Percentiles rank a stretch among this genome's conserved stretches.
phyloP scores from a whole-genome alignment of 2,329 filamentous ascomycete genomes.

The Fonsecaea monophora region DNA sequence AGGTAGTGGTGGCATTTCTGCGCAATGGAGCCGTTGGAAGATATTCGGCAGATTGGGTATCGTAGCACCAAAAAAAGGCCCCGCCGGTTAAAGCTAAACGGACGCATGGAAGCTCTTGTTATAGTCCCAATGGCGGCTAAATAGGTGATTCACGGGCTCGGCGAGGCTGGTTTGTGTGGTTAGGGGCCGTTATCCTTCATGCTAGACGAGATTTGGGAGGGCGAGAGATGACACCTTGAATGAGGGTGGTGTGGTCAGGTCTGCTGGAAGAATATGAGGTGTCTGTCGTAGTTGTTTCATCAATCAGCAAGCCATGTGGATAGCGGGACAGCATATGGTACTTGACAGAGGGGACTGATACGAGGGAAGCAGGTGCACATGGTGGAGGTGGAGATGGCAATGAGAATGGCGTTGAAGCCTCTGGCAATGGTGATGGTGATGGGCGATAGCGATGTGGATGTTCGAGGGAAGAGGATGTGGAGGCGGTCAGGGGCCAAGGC shows the following conservation, averaged over 20 bases:
- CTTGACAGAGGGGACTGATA: not conserved
- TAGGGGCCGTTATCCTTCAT: not conserved
- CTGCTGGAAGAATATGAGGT: not conserved
- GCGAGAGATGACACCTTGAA: not conserved
- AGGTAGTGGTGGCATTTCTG: not conserved
- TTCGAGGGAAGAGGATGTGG: not conserved
- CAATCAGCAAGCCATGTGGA: not conserved
- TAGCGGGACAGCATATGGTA: not conserved
- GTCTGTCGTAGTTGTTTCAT: not conserved
- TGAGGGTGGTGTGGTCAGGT: not conserved
- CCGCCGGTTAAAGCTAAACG: slow-evolving; percentile 20
- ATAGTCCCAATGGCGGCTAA: slow-evolving; percentile 19
- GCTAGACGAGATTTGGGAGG: not conserved
- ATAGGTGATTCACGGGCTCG: slow-evolving; percentile 1
- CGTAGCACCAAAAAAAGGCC: not conserved
- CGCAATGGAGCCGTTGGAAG: slow-evolving; percentile 5
- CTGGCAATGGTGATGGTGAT: not conserved
- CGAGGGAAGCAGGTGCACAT: no score
- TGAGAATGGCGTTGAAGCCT: not conserved
- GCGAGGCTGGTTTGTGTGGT: not conserved
- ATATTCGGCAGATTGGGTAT: slow-evolving; percentile 22
- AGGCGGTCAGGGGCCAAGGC: not conserved
- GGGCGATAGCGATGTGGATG: slow-evolving; percentile 3
- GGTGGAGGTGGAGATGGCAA: not conserved
- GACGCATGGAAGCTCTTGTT: not conserved